Conservation (phyloP, 1,139 yeast genomes). For the Sugiyamaella novakii region DNA sequence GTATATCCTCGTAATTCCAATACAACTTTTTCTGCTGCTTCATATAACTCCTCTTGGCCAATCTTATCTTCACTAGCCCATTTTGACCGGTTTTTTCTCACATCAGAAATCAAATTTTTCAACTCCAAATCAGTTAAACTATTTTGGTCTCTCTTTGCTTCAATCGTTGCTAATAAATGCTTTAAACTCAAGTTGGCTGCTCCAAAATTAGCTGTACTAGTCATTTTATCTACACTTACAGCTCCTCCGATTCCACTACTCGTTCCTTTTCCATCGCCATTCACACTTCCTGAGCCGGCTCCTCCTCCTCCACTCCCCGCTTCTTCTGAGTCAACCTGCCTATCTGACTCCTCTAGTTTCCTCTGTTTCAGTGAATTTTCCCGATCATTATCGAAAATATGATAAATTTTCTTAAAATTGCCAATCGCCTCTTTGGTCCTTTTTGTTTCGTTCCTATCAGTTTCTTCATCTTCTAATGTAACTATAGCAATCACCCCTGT, state of each 20-base stretch:
- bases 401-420: constrained; percentile 56
- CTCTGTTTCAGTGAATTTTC: constrained; percentile 77
- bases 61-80: constrained; percentile 95
- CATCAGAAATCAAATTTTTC: constrained; percentile 84
- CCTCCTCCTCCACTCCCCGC: constrained; percentile 5
- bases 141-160: constrained; percentile 71
- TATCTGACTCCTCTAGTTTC: constrained; percentile 77
- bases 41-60: constrained; percentile 97
- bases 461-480: constrained; percentile 19
- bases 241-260: constrained; percentile 15
- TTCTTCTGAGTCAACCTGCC: constrained; percentile 56
- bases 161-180: constrained; percentile 77
- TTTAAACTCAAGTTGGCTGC: constrained; percentile 81
- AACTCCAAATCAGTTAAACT: constrained; percentile 82
- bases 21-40: constrained; percentile 95
- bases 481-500: constrained; percentile 7
- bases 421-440: constrained; percentile 37
- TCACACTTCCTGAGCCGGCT: background rate
- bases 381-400: constrained; percentile 78
- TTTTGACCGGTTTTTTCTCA: constrained; percentile 89
- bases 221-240: constrained; percentile 18
- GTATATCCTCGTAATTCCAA: constrained; percentile 87
- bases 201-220: constrained; percentile 58
- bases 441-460: constrained; percentile 10
- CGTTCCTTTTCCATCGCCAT: constrained; percentile 25